These are phyloP conservation scores for Populus ilicifolia DNA, from an alignment of 345 rosid species.

Conservation along the genomic window DNA sequence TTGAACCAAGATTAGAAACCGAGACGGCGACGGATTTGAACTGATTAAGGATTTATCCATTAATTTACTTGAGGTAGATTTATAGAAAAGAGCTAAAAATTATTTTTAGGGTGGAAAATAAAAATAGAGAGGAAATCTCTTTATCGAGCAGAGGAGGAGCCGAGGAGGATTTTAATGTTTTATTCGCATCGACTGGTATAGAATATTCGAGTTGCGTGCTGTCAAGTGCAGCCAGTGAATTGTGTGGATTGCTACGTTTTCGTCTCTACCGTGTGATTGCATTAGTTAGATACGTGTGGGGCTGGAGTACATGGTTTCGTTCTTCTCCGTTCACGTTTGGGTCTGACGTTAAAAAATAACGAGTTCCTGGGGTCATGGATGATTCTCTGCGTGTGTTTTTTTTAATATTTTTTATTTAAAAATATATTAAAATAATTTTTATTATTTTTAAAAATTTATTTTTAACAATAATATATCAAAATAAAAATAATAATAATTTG, in stretches of 20 bases:
- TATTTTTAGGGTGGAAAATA: background rate
- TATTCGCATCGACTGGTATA: conserved; percentile 22
- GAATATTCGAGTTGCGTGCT: conserved; percentile 31
- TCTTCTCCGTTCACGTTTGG: too few relatives aligned
- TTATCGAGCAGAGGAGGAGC: background rate
- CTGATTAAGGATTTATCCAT: conserved; percentile 59
- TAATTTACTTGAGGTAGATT: conserved; percentile 16
- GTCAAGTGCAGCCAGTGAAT: background rate
- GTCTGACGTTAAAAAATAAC: too few relatives aligned
- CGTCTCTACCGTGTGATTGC: background rate
- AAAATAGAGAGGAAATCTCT: background rate
- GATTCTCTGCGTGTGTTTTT: too few relatives aligned
- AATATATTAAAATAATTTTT: too few relatives aligned
- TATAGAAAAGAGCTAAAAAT: background rate
- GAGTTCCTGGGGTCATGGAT: too few relatives aligned
- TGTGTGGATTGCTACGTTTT: background rate
- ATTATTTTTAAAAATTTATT: too few relatives aligned
- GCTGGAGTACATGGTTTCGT: background rate
- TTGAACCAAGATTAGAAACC: conserved; percentile 22
- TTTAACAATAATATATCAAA: too few relatives aligned
- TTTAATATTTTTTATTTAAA: too few relatives aligned
- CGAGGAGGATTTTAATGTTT: background rate
- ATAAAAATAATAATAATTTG: too few relatives aligned
- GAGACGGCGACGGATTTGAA: conserved; percentile 23
- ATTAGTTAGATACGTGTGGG: background rate